Conservation (phyloP, 2,329 filamentous ascomycete genomes). For the Pseudogymnoascus verrucosus region DNA sequence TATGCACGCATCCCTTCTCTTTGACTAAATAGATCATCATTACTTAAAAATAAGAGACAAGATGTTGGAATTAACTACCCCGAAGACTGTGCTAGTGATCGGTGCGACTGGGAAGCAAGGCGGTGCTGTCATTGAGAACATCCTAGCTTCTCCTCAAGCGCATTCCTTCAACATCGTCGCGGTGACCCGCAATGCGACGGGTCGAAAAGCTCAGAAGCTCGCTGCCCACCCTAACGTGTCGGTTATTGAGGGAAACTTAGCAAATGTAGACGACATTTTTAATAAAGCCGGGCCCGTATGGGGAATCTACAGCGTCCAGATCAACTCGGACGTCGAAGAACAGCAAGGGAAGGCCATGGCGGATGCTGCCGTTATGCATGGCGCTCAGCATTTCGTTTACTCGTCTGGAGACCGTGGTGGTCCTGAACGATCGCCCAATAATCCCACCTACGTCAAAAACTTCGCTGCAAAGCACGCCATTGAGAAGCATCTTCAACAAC, state of each 20-base stretch:
- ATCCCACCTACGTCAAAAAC: slow-evolving; percentile 49
- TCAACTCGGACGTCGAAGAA: slow-evolving; percentile 34
- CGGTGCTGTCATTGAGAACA: slow-evolving; percentile 20
- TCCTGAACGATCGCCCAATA: slow-evolving; percentile 35
- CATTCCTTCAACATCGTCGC: slow-evolving; percentile 32
- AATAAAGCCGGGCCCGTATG: slow-evolving; percentile 39
- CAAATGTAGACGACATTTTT: slow-evolving; percentile 44
- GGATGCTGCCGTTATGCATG: slow-evolving; percentile 44
- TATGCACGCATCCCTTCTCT: neutral
- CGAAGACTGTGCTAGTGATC: slow-evolving; percentile 17
- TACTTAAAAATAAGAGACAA: neutral
- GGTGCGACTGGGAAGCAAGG: slow-evolving; percentile 29
- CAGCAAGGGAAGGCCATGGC: slow-evolving; percentile 49
- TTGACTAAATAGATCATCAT: neutral
- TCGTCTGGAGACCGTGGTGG: slow-evolving; percentile 54
- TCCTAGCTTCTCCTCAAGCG: slow-evolving; percentile 12
- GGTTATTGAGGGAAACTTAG: slow-evolving; percentile 50
- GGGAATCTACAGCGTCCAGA: slow-evolving; percentile 55
- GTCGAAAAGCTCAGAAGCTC: slow-evolving; percentile 42
- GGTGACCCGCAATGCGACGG: slow-evolving; percentile 49
- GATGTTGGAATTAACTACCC: neutral
- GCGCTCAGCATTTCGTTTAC: slow-evolving; percentile 53
- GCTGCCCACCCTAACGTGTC: slow-evolving; percentile 38
- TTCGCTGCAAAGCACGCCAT: slow-evolving; percentile 53
- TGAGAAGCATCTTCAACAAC: slow-evolving; percentile 47